Evolutionary conservation across 805 yeast genomes (phyloP).

Genomic region (Yamadazyma phyllophila): DNA sequence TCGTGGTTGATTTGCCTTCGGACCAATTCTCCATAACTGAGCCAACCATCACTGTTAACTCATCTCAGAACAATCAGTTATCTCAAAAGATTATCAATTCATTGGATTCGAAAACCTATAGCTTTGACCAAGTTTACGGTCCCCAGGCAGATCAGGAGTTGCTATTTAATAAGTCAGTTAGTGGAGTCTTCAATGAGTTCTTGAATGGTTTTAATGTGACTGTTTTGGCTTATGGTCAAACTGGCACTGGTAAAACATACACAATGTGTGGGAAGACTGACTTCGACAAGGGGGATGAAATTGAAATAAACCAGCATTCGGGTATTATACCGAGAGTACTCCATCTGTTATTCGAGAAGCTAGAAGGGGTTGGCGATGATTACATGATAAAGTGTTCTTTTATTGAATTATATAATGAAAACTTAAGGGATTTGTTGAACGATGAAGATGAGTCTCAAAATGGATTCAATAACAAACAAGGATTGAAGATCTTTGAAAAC

Average conservation of each 20-base stretch:
- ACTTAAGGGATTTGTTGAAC: slow-evolving; percentile 66
- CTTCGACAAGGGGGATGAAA: neutral
- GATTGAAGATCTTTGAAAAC: slow-evolving; percentile 41
- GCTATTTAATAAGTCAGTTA: slow-evolving; percentile 66
- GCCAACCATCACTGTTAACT: slow-evolving; percentile 21
- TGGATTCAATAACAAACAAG: slow-evolving; percentile 11
- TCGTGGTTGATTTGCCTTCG: slow-evolving; percentile 47
- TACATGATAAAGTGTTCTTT: slow-evolving; percentile 74
- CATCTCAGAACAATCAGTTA: slow-evolving; percentile 10
- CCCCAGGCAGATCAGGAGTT: slow-evolving; percentile 72
- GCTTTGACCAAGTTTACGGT: slow-evolving; percentile 80
- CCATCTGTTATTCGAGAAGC: slow-evolving; percentile 47
- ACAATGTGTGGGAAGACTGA: slow-evolving; percentile 56
- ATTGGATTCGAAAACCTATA: slow-evolving; percentile 49
- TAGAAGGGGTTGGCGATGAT: slow-evolving; percentile 43
- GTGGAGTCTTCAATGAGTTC: slow-evolving; percentile 71
- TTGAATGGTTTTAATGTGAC: slow-evolving; percentile 66
- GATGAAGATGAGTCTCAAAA: slow-evolving; percentile 35
- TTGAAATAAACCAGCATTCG: slow-evolving; percentile 26
- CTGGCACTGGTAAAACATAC: slow-evolving; percentile 87
- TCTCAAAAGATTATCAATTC: slow-evolving; percentile 30
- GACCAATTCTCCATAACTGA: slow-evolving; percentile 26
- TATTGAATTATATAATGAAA: slow-evolving; percentile 86
- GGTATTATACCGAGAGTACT: slow-evolving; percentile 61
- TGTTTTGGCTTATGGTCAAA: slow-evolving; percentile 76